These are phyloP conservation scores for Trichoderma harzianum DNA, from an alignment of 2,329 filamentous ascomycete species.

Conservation along the genomic window DNA sequence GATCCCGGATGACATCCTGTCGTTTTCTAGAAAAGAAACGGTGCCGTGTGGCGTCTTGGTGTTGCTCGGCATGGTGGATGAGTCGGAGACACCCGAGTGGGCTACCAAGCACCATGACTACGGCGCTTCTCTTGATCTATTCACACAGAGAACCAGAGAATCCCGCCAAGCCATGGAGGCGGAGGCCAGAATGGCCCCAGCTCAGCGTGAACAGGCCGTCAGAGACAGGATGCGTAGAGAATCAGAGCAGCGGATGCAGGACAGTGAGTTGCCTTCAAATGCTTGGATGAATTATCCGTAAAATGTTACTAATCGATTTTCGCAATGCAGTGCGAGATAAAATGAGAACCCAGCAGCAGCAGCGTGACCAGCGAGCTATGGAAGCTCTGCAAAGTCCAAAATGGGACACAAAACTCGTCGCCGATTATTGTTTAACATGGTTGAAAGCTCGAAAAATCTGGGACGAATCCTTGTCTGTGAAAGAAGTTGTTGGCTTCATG, in stretches of 20 bases:
- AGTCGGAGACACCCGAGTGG: constrained; percentile 54
- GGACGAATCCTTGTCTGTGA: constrained; percentile 29
- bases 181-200: constrained; percentile 43
- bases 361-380: constrained; percentile 43
- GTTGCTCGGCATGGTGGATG: constrained; percentile 48
- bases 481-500: constrained; percentile 43
- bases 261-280: constrained; percentile 36
- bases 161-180: constrained; percentile 40
- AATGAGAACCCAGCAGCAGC: constrained; percentile 37
- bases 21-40: constrained; percentile 49
- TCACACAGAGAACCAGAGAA: constrained; percentile 39
- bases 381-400: constrained; percentile 53
- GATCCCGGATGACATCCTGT: constrained; percentile 50
- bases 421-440: constrained; percentile 44
- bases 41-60: constrained; percentile 59
- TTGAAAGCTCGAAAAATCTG: constrained; percentile 34
- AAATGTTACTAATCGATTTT: background rate
- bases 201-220: constrained; percentile 40
- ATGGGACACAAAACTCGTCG: constrained; percentile 48
- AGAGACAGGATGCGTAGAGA: constrained; percentile 42
- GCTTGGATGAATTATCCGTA: background rate
- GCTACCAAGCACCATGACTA: constrained; percentile 41
- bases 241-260: constrained; percentile 43
- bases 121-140: constrained; percentile 30
- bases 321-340: constrained; percentile 40